Base-by-base conservation (phyloP, 148 eudicot genomes). In the Cornus kousa region DNA sequence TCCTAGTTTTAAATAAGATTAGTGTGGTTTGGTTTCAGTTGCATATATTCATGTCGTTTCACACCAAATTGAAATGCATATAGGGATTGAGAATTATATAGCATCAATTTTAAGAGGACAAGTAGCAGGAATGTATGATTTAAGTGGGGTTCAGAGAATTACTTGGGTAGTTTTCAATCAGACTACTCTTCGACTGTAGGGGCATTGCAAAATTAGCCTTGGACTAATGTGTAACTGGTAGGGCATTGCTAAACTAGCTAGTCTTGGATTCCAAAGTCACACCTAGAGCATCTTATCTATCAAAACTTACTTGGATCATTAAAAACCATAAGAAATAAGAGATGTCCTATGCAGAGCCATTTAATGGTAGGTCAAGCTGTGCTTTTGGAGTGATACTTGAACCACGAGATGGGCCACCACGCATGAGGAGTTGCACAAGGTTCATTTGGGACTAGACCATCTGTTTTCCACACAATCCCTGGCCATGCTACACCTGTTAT, bases 1-100 rank as follows among this genome's bases (percentile, higher is more conserved):
- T 60, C 19, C 32, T 46, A 62, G 37, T 70, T 50, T 10, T 76
- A 65, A 65, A 65, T 64, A 39, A 81, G 70, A 75, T 80, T 57
- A 69, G 28, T 2, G 35, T 2, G 35, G 67, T 40, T 16, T 75
- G 67, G 67, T 40, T 74, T 80, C 31, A 57, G 69, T 67, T 7
- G 48, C 20, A 20, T 65, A 50, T 46, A 48, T 11, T 37, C 22
- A 37, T 20, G 17, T 43, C 76, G 19, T 3, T 31, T 5, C 5
- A 11, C 14, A 73, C 67, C 32, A 53, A 13, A 32, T 2, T 53
- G 59, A 53, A 53, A 19, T 53, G 19, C 14, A 16, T 11, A 12
- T 53, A 53, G 3, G 5, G 2, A 14, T 53, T 48, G 6, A 43
- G 48, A 43, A 10, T 43, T 43, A 9, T 43, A 35, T 48, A 12